These are phyloP conservation scores for Oropetium thomaeum DNA, from an alignment of 176 grass and related monocot species.

Conservation along the genomic window DNA sequence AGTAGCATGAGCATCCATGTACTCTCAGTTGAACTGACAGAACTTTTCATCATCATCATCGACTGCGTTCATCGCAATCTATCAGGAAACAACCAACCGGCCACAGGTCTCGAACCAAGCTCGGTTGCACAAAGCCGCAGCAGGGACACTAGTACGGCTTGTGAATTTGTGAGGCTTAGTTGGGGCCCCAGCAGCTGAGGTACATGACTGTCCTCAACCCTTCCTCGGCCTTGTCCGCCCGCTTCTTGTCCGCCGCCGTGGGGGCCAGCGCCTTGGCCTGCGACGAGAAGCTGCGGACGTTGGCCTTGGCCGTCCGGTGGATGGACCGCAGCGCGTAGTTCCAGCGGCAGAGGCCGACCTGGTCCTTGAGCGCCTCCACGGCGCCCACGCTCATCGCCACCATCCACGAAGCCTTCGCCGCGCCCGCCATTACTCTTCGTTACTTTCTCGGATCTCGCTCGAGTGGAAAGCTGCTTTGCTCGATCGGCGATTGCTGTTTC, in stretches of 20 bases:
- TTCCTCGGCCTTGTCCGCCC: slow-evolving; percentile 48
- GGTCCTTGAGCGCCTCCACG: slow-evolving; percentile 74
- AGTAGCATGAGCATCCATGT: neutral
- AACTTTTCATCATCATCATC: slow-evolving; percentile 30
- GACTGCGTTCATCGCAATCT: neutral
- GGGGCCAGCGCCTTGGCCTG: slow-evolving; percentile 26
- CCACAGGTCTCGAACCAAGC: neutral
- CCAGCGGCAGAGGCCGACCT: slow-evolving; percentile 61
- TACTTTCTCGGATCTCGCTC: neutral
- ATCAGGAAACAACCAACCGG: neutral
- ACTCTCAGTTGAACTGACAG: neutral
- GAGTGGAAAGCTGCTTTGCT: neutral
- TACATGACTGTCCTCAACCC: slow-evolving; percentile 61
- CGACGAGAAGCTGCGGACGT: neutral
- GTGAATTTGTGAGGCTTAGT: slow-evolving; percentile 18
- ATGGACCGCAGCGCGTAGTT: slow-evolving; percentile 57
- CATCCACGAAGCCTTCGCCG: slow-evolving; percentile 45
- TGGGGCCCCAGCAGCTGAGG: slow-evolving; percentile 61
- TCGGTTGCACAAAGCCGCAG: neutral
- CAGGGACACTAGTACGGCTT: neutral
- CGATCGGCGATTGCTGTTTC: neutral
- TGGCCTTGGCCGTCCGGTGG: slow-evolving; percentile 43
- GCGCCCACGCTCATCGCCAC: slow-evolving; percentile 63
- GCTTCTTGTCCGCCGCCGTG: neutral
- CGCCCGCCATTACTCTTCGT: slow-evolving; percentile 18